Evolutionary conservation across 2,329 filamentous ascomycete genomes (phyloP).

Genomic region (Alternaria novae-zelandiae): DNA sequence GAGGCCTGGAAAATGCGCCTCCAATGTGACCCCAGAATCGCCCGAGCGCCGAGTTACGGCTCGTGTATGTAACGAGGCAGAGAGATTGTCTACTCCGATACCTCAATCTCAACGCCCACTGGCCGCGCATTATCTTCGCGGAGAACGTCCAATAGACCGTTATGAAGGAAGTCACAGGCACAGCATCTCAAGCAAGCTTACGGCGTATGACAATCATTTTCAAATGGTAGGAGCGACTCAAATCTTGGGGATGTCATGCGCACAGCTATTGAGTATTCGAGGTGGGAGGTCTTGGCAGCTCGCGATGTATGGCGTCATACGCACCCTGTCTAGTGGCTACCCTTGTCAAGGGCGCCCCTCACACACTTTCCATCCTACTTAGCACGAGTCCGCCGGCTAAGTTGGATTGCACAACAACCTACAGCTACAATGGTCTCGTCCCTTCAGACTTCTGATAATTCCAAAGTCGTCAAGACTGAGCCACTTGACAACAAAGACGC

Average conservation of each 20-base stretch:
- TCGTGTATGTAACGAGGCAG: neutral
- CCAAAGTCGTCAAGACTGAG: constrained; percentile 45
- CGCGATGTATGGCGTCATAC: constrained; percentile 17
- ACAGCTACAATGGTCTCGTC: constrained; percentile 20
- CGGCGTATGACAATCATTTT: neutral
- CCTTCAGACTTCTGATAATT: constrained; percentile 21
- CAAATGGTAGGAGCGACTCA: neutral
- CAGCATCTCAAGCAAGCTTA: neutral
- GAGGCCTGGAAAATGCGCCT: neutral
- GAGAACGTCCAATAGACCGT: neutral
- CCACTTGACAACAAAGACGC: constrained; percentile 49
- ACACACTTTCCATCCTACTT: neutral
- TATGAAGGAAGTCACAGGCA: neutral
- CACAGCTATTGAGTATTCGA: neutral
- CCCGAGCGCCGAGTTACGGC: neutral
- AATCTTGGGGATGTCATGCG: neutral
- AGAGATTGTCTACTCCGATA: neutral
- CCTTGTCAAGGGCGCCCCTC: neutral
- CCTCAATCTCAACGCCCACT: neutral
- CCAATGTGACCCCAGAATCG: neutral
- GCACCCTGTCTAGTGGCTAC: neutral
- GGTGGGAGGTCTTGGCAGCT: constrained; percentile 14
- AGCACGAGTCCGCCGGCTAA: neutral
- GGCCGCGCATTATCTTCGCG: neutral
- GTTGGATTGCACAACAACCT: neutral